Evolutionary conservation across 73 alveolate species (phyloP), one percentile per base, ranked within the genome.

Genomic region (Vitrella brassicaformis): DNA sequence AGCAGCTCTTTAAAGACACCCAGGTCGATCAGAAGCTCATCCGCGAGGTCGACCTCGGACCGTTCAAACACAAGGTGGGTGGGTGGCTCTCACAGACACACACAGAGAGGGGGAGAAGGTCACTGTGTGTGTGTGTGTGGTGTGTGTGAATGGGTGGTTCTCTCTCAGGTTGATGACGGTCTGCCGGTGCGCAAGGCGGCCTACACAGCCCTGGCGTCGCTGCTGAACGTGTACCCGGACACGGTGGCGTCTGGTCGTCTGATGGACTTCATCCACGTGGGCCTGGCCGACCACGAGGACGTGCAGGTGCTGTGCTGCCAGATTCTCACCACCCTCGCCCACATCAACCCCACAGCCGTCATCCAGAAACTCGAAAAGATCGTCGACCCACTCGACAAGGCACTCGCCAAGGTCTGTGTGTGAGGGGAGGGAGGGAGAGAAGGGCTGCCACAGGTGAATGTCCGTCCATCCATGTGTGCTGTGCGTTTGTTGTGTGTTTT

Each of bases 31-130:
- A 88, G 27, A 91, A 86, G 75, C 90, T 89, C 29, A 89, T 89
- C 73, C 80, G 89, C 67, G 95, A 89, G 74, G 95, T 89, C 47
- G 95, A 89, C 47, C 82, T 89, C 39, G 95, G 95, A 29, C 95
- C 95, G 56, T 89, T 89, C 91, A 89, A 89, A 75, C 95, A 89
- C 84, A 89, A 89, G 81, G 82, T 25, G 25, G 27, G 69, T 29
- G 18, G 0, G 69, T 18, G 19, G 0, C 27, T 64, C 19, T 19
- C 19, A 19, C 25, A 19, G 65, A 14, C 69, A 10, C 29, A 14
- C 0, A 10, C 32, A 67, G 27, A 26, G 67, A 71, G 7, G 30
- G 71, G 27, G 45, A 67, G 1, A 0, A 39, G 22, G 25, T 67
- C 27, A 8, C 29, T 29, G 28, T 28, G 28, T 47, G 30, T 22